Evolutionary conservation across 106 monocot genomes (phyloP).

Genomic region (Hemerocallis citrina): DNA sequence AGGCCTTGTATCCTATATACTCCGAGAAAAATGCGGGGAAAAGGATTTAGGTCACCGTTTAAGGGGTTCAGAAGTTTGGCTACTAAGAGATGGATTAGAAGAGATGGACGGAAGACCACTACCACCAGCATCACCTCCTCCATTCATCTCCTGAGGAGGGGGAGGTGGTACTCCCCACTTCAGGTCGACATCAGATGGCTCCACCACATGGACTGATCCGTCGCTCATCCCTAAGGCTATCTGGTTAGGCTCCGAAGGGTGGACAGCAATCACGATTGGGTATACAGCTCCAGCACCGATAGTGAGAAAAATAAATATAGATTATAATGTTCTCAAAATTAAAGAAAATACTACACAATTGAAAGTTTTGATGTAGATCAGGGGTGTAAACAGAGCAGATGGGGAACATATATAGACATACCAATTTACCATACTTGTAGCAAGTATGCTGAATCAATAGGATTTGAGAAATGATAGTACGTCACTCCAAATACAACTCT

Average conservation of each 20-base stretch:
- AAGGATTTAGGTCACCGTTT: constrained; percentile 36
- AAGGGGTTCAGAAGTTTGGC: constrained; percentile 59
- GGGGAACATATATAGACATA: too few relatives aligned
- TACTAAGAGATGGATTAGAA: constrained; percentile 53
- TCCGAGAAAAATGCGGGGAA: not conserved
- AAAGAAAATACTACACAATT: too few relatives aligned
- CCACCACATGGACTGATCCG: constrained; percentile 67
- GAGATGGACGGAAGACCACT: constrained; percentile 45
- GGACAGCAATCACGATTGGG: constrained; percentile 70
- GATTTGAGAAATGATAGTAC: too few relatives aligned
- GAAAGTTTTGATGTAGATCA: too few relatives aligned
- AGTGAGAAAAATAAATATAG: too few relatives aligned
- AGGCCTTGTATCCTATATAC: not conserved
- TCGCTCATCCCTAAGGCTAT: constrained; percentile 89
- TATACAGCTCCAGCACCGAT: constrained; percentile 24
- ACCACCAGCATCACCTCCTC: too few relatives aligned
- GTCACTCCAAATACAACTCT: too few relatives aligned
- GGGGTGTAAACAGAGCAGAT: too few relatives aligned
- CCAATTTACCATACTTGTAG: too few relatives aligned
- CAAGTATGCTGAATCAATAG: too few relatives aligned
- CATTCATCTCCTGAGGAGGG: constrained; percentile 64
- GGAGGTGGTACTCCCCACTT: constrained; percentile 60
- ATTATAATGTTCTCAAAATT: too few relatives aligned
- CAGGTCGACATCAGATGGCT: constrained; percentile 63
- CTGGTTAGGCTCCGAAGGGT: constrained; percentile 78